Evolutionary conservation across 768 basidiomycete genomes (phyloP).

Genomic region (Hericium erinaceus): DNA sequence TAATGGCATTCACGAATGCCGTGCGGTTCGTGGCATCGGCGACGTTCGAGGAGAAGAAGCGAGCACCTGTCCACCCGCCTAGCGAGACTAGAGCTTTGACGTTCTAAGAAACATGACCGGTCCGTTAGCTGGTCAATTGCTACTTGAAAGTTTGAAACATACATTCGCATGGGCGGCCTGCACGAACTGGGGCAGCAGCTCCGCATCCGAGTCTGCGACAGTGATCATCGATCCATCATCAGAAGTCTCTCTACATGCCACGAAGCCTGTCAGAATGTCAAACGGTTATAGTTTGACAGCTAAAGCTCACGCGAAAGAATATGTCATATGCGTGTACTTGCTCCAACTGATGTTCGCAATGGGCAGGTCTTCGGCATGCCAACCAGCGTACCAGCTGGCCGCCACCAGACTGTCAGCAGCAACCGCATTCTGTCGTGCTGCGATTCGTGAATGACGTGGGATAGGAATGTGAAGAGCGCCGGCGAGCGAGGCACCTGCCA

Average conservation of each 20-base stretch:
- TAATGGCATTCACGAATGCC: slow-evolving; percentile 2
- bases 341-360: slow-evolving; percentile 40
- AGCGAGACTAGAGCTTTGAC: slow-evolving; percentile 9
- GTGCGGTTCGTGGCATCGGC: slow-evolving; percentile 4
- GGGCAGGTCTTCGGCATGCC: slow-evolving; percentile 33
- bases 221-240: slow-evolving; percentile 16
- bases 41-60: slow-evolving; percentile 8
- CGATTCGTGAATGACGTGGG: neutral
- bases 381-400: slow-evolving; percentile 49
- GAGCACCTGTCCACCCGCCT: slow-evolving; percentile 10
- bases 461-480: neutral
- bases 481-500: neutral
- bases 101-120: neutral
- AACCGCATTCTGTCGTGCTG: neutral
- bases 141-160: neutral
- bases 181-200: slow-evolving; percentile 17
- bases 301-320: slow-evolving; percentile 53
- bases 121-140: neutral
- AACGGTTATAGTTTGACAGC: too few species aligned
- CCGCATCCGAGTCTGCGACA: slow-evolving; percentile 17
- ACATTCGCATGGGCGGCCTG: slow-evolving; percentile 13
- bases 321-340: slow-evolving; percentile 47
- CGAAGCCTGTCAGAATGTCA: too few species aligned
- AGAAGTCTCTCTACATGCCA: slow-evolving; percentile 6
- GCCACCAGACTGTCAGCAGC: slow-evolving; percentile 23